These are phyloP conservation scores for Dactylorhiza incarnata DNA, from an alignment of 106 monocot species.

Conservation along the genomic window DNA sequence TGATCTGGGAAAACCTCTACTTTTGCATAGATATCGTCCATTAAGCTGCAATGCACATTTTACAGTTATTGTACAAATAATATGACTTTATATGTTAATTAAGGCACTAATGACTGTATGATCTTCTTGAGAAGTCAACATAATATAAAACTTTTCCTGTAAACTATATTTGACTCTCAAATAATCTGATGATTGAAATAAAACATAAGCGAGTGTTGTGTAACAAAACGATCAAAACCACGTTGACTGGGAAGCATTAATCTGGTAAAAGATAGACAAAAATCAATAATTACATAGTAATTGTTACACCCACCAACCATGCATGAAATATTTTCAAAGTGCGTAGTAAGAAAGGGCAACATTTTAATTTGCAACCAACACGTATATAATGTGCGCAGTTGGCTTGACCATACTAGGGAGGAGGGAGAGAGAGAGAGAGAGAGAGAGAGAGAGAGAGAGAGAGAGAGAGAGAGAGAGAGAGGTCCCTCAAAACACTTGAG, in stretches of 20 bases:
- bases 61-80: too few species aligned
- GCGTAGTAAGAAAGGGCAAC: too few species aligned
- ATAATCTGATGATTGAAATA: not conserved
- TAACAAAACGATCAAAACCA: not conserved
- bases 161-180: not conserved
- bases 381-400: too few species aligned
- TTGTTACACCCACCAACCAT: not conserved
- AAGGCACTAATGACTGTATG: not conserved
- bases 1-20: conserved; percentile 59
- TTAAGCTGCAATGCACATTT: conserved; percentile 11
- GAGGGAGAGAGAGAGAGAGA: too few species aligned
- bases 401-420: too few species aligned
- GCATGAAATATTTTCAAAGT: too few species aligned
- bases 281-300: not conserved
- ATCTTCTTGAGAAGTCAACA: not conserved
- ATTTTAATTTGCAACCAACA: too few species aligned
- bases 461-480: too few species aligned
- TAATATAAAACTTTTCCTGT: not conserved
- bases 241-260: not conserved
- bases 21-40: conserved; percentile 78
- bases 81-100: not conserved
- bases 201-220: not conserved
- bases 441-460: too few species aligned
- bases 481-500: too few species aligned
- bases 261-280: not conserved